phyloP scores from a whole-genome alignment of 2,329 filamentous ascomycete species.

The Graphium sp. region DNA sequence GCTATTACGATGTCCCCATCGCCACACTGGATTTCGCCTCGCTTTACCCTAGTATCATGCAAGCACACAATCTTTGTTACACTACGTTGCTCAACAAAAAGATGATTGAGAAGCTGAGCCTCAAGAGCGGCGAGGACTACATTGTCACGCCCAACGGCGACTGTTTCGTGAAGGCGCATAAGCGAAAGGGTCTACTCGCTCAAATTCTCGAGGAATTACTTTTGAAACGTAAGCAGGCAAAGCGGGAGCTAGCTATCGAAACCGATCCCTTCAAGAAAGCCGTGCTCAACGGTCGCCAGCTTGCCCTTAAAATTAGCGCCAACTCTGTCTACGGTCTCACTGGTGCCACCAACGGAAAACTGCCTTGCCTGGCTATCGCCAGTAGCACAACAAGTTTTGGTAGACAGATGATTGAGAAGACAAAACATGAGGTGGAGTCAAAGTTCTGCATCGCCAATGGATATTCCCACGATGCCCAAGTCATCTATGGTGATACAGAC shows the following conservation, averaged over 20 bases:
- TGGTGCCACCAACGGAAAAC: conserved; percentile 86
- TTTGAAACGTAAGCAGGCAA: conserved; percentile 83
- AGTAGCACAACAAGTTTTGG: conserved; percentile 96
- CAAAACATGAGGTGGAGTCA: conserved; percentile 85
- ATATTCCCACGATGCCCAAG: conserved; percentile 84
- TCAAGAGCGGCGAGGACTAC: conserved; percentile 86
- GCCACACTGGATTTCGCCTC: conserved; percentile 98
- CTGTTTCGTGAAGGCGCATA: conserved; percentile 74
- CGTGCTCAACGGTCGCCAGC: conserved; percentile 88
- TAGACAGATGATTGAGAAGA: conserved; percentile 97
- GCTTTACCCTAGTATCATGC: conserved; percentile 96
- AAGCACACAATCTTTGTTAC: conserved; percentile 96
- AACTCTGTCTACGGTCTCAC: conserved; percentile 98
- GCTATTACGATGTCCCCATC: conserved; percentile 88
- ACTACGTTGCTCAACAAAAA: conserved; percentile 73
- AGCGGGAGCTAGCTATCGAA: conserved; percentile 73
- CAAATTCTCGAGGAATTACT: conserved; percentile 94
- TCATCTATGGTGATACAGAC: conserved; percentile 98
- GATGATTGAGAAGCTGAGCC: conserved; percentile 55
- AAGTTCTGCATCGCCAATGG: conserved; percentile 87
- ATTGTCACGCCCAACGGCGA: conserved; percentile 92
- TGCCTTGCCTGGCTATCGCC: conserved; percentile 87
- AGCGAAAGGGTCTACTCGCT: conserved; percentile 79
- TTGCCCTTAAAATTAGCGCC: conserved; percentile 90
- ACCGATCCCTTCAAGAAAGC: conserved; percentile 97